These are phyloP conservation scores for Mycena epipterygia DNA, from an alignment of 768 basidiomycete species.

Conservation along the genomic window DNA sequence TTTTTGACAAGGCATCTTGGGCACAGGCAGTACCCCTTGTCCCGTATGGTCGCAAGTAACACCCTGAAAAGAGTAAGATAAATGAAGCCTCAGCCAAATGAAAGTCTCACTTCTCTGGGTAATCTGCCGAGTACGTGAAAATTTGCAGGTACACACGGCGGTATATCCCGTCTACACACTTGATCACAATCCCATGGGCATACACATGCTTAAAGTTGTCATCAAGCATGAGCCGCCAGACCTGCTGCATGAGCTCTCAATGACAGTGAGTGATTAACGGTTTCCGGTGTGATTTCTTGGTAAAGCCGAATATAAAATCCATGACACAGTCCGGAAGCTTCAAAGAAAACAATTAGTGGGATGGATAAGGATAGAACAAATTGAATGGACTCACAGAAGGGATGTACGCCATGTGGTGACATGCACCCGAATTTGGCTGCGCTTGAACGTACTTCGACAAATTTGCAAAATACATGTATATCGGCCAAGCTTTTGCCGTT, in stretches of 20 bases:
- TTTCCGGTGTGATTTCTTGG: slow-evolving; percentile 34
- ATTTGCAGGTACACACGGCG: slow-evolving; percentile 49
- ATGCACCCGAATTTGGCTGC: slow-evolving; percentile 44
- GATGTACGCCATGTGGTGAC: slow-evolving; percentile 60
- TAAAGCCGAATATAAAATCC: slow-evolving; percentile 32
- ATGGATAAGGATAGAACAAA: not conserved
- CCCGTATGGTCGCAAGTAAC: slow-evolving; percentile 43
- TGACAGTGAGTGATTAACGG: slow-evolving; percentile 44
- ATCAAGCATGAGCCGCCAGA: slow-evolving; percentile 49
- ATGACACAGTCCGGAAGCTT: slow-evolving; percentile 48
- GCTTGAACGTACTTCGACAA: slow-evolving; percentile 55
- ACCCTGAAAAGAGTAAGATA: slow-evolving; percentile 35
- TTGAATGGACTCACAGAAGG: slow-evolving; percentile 52
- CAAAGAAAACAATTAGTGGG: not conserved
- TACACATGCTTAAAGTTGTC: slow-evolving; percentile 50
- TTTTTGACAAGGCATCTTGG: slow-evolving; percentile 43
- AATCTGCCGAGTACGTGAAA: slow-evolving; percentile 55
- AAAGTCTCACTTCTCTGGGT: slow-evolving; percentile 55
- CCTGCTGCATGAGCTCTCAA: slow-evolving; percentile 49
- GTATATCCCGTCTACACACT: slow-evolving; percentile 46
- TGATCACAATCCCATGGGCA: slow-evolving; percentile 47
- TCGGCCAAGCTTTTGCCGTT: slow-evolving; percentile 51
- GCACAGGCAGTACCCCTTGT: slow-evolving; percentile 45
- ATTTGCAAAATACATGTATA: slow-evolving; percentile 56
- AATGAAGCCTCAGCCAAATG: not conserved